Evolutionary conservation across 306 rosid genomes (phyloP).

Genomic region (Benincasa hispida): DNA sequence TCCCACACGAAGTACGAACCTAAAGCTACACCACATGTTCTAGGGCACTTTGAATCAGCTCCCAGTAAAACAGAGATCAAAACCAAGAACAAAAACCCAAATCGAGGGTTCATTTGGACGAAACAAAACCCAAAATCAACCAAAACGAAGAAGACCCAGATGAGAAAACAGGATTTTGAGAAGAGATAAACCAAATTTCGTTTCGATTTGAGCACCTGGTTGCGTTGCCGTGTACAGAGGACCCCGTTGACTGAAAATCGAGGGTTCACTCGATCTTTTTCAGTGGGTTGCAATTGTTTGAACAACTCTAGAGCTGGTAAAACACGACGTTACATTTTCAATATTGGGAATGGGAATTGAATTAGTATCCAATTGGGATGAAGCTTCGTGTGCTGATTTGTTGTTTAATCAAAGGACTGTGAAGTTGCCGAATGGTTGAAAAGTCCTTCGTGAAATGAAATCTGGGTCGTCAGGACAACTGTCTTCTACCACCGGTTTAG

Average conservation of each 20-base stretch:
- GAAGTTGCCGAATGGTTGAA: neutral
- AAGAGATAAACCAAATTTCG: neutral
- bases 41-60: slow-evolving; percentile 38
- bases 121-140: neutral
- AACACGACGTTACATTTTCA: neutral
- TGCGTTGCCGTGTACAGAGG: neutral
- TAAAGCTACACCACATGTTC: slow-evolving; percentile 44
- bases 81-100: slow-evolving; percentile 15
- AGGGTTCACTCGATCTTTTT: neutral
- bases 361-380: neutral
- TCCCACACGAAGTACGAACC: slow-evolving; percentile 34
- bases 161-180: neutral
- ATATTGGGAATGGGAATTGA: neutral
- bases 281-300: neutral
- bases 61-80: slow-evolving; percentile 7
- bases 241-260: neutral
- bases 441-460: neutral
- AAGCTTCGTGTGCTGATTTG: neutral
- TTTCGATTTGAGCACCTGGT: neutral
- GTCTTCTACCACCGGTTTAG: neutral
- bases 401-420: neutral
- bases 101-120: slow-evolving; percentile 29
- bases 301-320: neutral
- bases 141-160: slow-evolving; percentile 5
- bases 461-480: neutral